A percentile compares a stretch with the other conserved stretches of the same genome.
Evolutionary conservation across 768 basidiomycete genomes (phyloP).

Genomic region (Hericium rajendrae): DNA sequence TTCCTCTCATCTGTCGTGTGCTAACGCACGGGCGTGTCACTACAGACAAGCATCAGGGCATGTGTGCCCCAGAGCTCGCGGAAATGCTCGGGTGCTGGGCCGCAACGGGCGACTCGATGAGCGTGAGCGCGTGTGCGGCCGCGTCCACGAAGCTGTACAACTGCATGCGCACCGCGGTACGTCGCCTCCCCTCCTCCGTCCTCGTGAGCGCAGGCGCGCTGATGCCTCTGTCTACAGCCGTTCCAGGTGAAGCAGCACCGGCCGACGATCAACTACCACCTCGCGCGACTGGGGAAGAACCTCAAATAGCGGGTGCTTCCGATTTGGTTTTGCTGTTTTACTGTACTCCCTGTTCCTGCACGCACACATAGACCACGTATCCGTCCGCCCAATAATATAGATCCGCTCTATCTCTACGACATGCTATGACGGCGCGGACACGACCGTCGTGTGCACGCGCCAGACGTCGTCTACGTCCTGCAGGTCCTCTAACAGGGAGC

Average conservation of each 20-base stretch:
- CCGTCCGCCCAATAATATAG: neutral
- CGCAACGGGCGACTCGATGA: constrained; percentile 52
- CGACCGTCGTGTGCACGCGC: constrained; percentile 15
- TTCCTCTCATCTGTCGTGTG: constrained; percentile 2
- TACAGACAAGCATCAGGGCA: constrained; percentile 33
- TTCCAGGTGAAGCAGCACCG: constrained; percentile 55
- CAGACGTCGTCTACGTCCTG: constrained; percentile 12
- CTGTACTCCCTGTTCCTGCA: neutral
- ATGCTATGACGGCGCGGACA: neutral
- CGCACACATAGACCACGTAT: neutral
- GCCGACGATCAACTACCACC: constrained; percentile 84
- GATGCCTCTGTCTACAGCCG: constrained; percentile 34
- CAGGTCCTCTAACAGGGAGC: constrained; percentile 7
- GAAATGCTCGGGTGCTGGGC: constrained; percentile 87
- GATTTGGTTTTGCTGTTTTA: neutral
- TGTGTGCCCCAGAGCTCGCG: constrained; percentile 58
- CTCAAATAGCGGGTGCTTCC: constrained; percentile 40
- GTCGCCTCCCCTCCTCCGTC: constrained; percentile 21
- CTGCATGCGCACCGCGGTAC: constrained; percentile 81
- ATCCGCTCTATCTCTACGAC: neutral
- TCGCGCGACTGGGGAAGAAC: constrained; percentile 68
- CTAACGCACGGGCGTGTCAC: constrained; percentile 24
- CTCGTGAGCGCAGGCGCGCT: neutral
- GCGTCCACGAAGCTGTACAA: constrained; percentile 54
- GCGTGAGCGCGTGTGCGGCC: constrained; percentile 43